Base-by-base conservation (phyloP, 805 yeast genomes). In the Schwanniomyces pseudopolymorphus region DNA sequence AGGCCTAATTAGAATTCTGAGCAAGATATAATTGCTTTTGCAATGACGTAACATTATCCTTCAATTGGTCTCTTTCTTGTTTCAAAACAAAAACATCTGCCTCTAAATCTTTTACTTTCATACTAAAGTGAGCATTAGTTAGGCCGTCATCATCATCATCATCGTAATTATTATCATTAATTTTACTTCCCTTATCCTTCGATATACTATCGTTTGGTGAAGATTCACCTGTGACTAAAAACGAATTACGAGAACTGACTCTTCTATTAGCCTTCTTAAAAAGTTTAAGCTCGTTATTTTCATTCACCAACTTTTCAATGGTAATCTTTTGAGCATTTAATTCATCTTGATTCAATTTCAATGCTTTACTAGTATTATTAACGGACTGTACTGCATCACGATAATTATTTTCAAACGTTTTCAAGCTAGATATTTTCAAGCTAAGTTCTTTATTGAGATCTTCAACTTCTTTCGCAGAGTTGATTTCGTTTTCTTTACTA, bases 31-130 rank as follows among this genome's bases (percentile, higher is more conserved):
- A 64, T 55, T 79, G 79, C 61, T 85, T 85, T 66, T 85, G 84
- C 60, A 85, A 67, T 0, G 71, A 56, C 26, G 80, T 60, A 13
- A 83, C 79, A 48, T 76, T 83, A 19, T 81, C 85, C 58, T 81
- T 84, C 62, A 87, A 70, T 55, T 84, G 86, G 59, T 89, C 94
- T 53, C 95, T 78, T 66, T 89, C 97, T 66, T 89, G 92, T 57
- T 83, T 83, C 53, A 85, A 77, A 46, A 89, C 86, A 57, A 79
- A 85, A 53, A 89, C 71, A 61, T 89, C 96, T 3, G 96, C 96
- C 58, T 88, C 87, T 55, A 89, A 69, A 56, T 89, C 96, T 56
- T 87, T 83, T 38, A 89, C 77, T 65, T 84, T 87, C 70, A 89
- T 75, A 51, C 83, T 86, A 58, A 78, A 87, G 52, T 85, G 89